Conservation (phyloP, 176 grass and related monocot genomes). For the Rhynchospora tenuis region DNA sequence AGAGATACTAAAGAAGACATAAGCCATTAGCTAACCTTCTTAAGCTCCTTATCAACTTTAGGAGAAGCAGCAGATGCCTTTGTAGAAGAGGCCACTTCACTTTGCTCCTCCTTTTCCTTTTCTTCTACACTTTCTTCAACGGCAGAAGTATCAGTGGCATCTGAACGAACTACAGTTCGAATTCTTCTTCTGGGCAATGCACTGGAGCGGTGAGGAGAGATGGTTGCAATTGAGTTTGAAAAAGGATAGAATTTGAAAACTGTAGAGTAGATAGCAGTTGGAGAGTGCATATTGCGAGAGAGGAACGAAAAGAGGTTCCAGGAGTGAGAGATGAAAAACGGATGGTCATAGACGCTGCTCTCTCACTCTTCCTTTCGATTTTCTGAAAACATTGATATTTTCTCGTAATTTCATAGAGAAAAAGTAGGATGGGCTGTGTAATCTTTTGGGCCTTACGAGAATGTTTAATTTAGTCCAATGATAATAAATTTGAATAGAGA, state of each 20-base stretch:
- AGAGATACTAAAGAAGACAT: background rate
- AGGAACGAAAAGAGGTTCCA: background rate
- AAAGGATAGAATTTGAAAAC: background rate
- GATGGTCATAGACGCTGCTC: constrained; percentile 29
- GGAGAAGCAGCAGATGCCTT: constrained; percentile 30
- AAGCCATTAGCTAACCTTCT: constrained; percentile 44
- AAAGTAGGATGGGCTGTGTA: background rate
- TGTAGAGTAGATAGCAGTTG: constrained; percentile 16
- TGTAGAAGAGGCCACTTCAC: background rate
- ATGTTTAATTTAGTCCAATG: background rate
- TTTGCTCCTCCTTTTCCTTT: constrained; percentile 16
- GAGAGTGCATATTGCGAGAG: constrained; percentile 16
- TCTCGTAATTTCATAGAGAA: background rate
- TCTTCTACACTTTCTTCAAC: constrained; percentile 18
- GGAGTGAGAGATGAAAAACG: constrained; percentile 31
- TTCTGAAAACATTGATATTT: background rate
- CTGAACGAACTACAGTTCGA: constrained; percentile 29
- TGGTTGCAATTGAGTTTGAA: constrained; percentile 17
- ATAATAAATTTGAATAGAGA: background rate
- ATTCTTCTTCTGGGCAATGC: constrained; percentile 1
- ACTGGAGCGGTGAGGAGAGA: background rate
- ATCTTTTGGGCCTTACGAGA: background rate
- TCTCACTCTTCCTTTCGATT: background rate
- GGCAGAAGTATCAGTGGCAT: constrained; percentile 29
- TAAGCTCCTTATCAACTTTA: constrained; percentile 76